Evolutionary conservation across 805 yeast species (phyloP), one percentile per base, ranked within the genome.

Genomic region (Sugiyamaella smithiae): DNA sequence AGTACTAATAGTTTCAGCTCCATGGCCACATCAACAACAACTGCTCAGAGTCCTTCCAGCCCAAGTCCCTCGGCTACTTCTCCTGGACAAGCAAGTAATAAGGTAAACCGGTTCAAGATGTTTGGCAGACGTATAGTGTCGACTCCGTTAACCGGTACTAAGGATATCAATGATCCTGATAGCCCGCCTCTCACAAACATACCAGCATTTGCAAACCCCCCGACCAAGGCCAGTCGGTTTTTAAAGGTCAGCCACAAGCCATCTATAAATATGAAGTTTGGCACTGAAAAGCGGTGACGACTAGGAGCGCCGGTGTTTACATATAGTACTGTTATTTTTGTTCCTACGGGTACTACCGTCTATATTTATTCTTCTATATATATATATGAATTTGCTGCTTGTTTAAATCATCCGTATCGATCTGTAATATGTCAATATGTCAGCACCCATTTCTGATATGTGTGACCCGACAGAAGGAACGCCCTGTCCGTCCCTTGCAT

Each of bases 31-130:
- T 20, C 43, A 5, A 40, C 19, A 2, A n/a, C 31, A 16, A 22
- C 14, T 14, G 29, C 8, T 9, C n/a, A 20, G 6, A 17, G 16
- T 3, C 9, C 41, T 17, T 19, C 28, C 26, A 37, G 28, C 17
- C 41, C 43, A 9, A 12, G 20, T 22, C 22, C 43, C n/a, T 26
- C 33, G 32, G 9, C 35, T 5, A 14, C 33, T 6, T 12, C 43
- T 2, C 2, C 8, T 28, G 12, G 42, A 3, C 19, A 24, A 31
- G 25, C 36, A 38, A 36, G 48, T n/a, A 52, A 59, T 19, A 40
- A 59, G 28, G 57, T 57, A 31, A 53, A 49, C 48, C 50, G 50
- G 28, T 59, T 59, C 52, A 59, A 59, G 36, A 46, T 40, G 36
- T 59, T 59, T 43, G 61, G 35, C 24, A 16, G 41, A 6, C 40